A percentile compares a stretch with the other conserved stretches of the same genome.
phyloP scores from a whole-genome alignment of 192 early-diverging fungal genomes.

The Endogone sp. region DNA sequence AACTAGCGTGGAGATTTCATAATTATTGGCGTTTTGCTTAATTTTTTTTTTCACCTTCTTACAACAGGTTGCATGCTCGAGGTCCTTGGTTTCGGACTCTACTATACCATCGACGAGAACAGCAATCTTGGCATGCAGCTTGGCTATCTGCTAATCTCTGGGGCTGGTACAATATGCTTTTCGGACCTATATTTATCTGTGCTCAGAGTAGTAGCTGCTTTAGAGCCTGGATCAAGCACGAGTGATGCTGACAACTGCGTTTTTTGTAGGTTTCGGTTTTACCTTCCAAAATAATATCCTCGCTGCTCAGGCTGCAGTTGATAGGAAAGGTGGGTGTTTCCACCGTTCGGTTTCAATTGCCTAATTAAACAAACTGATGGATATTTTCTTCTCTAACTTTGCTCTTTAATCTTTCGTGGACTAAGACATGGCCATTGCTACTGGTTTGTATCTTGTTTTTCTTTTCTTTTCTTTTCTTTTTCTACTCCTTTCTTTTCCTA shows the following conservation, averaged over 20 bases:
- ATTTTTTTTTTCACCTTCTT: neutral
- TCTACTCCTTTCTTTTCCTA: too few relatives aligned
- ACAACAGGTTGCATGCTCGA: too few relatives aligned
- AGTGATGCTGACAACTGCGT: too few relatives aligned
- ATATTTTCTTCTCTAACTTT: too few relatives aligned
- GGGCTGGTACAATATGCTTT: constrained; percentile 32
- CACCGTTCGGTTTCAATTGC: too few relatives aligned
- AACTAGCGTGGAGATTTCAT: too few relatives aligned
- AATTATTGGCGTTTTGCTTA: neutral
- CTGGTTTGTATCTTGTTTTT: neutral
- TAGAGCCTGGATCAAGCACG: too few relatives aligned
- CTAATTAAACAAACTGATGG: too few relatives aligned
- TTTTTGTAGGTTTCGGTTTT: too few relatives aligned
- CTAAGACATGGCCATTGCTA: neutral
- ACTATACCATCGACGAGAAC: constrained; percentile 48
- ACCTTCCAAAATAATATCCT: constrained; percentile 45
- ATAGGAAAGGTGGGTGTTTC: too few relatives aligned
- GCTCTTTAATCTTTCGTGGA: too few relatives aligned
- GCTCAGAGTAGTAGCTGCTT: too few relatives aligned
- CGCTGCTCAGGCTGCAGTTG: constrained; percentile 43
- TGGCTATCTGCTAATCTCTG: constrained; percentile 50
- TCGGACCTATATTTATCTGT: neutral
- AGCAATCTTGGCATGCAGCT: constrained; percentile 44
- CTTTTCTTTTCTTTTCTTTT: neutral
- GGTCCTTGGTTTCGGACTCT: constrained; percentile 56